Evolutionary conservation across 2,329 filamentous ascomycete genomes (phyloP).

Genomic region (Colletotrichum sp.): DNA sequence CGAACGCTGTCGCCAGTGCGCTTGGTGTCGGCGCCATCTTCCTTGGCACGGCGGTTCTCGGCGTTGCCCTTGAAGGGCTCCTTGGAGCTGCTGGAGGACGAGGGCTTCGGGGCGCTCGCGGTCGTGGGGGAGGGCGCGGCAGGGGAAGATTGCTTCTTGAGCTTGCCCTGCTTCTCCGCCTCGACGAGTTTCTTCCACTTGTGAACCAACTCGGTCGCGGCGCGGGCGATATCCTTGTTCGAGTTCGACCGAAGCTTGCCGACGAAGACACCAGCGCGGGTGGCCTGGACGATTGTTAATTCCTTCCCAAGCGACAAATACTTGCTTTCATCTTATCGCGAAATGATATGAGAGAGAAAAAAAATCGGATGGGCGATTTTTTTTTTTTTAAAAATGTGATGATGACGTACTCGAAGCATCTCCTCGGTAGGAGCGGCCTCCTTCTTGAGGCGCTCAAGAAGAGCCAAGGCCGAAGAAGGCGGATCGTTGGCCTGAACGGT

Average conservation of each 20-base stretch:
- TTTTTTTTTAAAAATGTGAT: background rate
- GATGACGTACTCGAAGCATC: conserved; percentile 73
- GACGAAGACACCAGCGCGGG: conserved; percentile 89
- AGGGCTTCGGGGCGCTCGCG: conserved; percentile 49
- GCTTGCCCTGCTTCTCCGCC: conserved; percentile 58
- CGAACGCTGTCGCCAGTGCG: conserved; percentile 77
- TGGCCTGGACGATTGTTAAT: conserved; percentile 56
- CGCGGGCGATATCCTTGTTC: conserved; percentile 80
- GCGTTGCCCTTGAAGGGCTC: conserved; percentile 66
- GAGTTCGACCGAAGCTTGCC: conserved; percentile 80
- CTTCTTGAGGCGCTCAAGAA: conserved; percentile 81
- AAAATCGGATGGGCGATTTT: background rate
- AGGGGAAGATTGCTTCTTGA: conserved; percentile 37
- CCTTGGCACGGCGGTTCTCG: conserved; percentile 79
- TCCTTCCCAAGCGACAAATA: background rate
- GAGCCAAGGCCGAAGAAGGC: conserved; percentile 70
- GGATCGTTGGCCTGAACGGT: conserved; percentile 78
- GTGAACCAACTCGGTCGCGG: conserved; percentile 82
- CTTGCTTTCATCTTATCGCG: background rate
- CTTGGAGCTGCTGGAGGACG: conserved; percentile 31
- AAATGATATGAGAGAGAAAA: background rate
- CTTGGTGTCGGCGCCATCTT: conserved; percentile 80
- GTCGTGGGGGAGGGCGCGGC: conserved; percentile 60
- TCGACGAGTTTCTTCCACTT: conserved; percentile 88
- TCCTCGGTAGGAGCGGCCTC: conserved; percentile 88